Evolutionary conservation across 495 filamentous ascomycete genomes (phyloP).

Genomic region (Geoglossum glabrum): DNA sequence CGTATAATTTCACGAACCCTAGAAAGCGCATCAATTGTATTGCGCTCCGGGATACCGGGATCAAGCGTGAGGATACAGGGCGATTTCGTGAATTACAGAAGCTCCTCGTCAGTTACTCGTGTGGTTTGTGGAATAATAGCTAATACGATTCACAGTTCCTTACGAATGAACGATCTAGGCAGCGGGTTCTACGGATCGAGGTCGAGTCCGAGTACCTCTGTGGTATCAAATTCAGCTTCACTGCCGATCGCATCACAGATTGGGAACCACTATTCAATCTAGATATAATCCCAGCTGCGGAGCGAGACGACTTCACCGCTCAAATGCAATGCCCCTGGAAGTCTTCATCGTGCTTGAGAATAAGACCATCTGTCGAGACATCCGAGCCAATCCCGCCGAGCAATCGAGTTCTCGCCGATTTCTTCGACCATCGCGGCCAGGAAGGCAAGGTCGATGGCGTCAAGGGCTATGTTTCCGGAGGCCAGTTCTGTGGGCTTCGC

Average conservation of each 20-base stretch:
- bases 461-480: slow-evolving; percentile 3
- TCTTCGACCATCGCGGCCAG: background rate
- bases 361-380: background rate
- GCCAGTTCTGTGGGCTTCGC: slow-evolving; percentile 4
- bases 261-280: background rate
- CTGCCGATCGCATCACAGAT: background rate
- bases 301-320: background rate
- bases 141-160: background rate
- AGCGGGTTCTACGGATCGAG: background rate
- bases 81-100: background rate
- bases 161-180: background rate
- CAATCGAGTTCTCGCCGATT: background rate
- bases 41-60: background rate
- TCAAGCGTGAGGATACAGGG: background rate
- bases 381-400: background rate
- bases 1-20: background rate
- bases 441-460: slow-evolving; percentile 1
- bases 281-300: background rate
- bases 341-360: background rate
- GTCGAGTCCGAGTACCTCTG: slow-evolving; percentile 4
- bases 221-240: slow-evolving; percentile 3
- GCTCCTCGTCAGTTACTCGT: background rate
- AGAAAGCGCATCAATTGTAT: background rate
- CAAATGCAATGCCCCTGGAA: background rate
- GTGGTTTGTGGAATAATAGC: background rate